Evolutionary conservation across 139 green algal genomes (phyloP).

Genomic region (Coelastrella sp.): DNA sequence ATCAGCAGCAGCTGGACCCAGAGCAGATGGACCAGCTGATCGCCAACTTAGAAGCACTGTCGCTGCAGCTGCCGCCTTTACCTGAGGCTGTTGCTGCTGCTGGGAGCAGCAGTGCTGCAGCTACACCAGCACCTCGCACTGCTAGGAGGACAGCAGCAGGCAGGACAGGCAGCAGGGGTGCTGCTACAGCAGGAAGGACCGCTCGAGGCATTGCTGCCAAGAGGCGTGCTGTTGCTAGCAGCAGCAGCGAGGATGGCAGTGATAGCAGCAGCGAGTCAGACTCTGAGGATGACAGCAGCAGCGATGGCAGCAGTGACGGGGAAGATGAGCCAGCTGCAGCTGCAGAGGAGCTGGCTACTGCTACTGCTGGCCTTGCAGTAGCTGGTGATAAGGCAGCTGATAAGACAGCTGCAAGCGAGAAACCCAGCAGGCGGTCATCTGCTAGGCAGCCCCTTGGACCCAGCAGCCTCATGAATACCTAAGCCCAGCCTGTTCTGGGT

Average conservation of each 20-base stretch:
- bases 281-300: not conserved
- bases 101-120: not conserved
- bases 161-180: not conserved
- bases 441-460: slow-evolving; percentile 14
- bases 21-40: not conserved
- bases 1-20: not conserved
- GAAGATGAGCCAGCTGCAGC: not conserved
- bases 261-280: not conserved
- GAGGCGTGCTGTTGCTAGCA: not conserved
- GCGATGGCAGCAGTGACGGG: not conserved
- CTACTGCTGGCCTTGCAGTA: not conserved
- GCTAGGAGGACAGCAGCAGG: not conserved
- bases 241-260: not conserved
- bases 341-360: too few relatives aligned
- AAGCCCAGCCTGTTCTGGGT: not conserved
- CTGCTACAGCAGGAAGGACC: not conserved
- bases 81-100: not conserved
- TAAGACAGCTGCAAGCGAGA: not conserved
- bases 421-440: not conserved
- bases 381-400: not conserved
- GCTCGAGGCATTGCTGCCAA: not conserved
- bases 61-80: not conserved
- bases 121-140: not conserved
- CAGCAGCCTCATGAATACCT: not conserved
- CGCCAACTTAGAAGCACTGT: not conserved